phyloP scores from a whole-genome alignment of 345 rosid species.

The Syzygium oleosum region DNA sequence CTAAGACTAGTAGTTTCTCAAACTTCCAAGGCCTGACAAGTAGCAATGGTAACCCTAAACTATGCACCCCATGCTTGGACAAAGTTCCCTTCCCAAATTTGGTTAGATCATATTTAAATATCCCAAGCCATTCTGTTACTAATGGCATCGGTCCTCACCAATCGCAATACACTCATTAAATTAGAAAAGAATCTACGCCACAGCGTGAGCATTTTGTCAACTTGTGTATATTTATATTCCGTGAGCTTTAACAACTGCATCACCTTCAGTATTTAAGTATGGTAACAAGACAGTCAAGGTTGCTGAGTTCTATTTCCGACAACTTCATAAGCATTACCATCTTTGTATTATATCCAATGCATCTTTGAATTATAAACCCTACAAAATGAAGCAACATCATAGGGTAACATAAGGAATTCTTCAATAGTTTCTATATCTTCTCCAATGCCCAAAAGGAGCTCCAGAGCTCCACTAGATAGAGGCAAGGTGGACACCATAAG shows the following conservation, averaged over 20 bases:
- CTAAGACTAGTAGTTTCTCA: neutral
- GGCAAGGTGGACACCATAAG: neutral
- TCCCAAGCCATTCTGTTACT: neutral
- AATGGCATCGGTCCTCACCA: neutral
- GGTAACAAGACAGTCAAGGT: neutral
- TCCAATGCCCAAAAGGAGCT: neutral
- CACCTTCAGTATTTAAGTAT: neutral
- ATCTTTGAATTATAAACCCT: neutral
- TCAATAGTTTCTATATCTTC: neutral
- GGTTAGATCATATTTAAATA: neutral
- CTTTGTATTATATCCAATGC: neutral
- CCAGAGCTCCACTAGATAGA: neutral
- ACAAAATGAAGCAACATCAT: neutral
- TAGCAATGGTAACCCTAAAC: neutral
- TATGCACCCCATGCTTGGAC: neutral
- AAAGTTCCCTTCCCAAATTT: neutral
- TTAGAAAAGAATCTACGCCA: neutral
- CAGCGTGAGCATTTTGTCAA: neutral
- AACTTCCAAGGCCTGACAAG: neutral
- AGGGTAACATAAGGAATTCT: neutral
- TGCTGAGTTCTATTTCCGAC: neutral
- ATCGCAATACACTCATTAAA: neutral
- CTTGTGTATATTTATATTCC: neutral
- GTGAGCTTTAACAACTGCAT: neutral
- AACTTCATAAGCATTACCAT: neutral